These are phyloP conservation scores for Wickerhamomyces strasburgensis DNA, from an alignment of 805 yeast genomes.

Conservation along the genomic window DNA sequence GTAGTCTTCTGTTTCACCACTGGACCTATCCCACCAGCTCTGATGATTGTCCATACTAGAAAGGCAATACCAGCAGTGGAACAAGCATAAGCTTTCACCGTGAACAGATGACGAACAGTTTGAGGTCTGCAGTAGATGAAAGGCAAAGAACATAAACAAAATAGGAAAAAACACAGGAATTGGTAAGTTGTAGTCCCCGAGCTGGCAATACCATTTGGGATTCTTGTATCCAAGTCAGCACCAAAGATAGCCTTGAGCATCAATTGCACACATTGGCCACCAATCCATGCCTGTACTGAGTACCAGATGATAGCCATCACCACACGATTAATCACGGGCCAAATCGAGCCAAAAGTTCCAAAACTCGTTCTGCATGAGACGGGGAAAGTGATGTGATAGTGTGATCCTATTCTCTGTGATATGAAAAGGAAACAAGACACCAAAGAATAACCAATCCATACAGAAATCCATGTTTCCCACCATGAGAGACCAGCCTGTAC, in stretches of 20 bases:
- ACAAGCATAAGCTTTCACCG: conserved; percentile 71
- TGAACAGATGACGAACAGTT: conserved; percentile 74
- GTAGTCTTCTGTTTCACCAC: conserved; percentile 53
- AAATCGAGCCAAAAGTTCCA: conserved; percentile 83
- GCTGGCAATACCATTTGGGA: conserved; percentile 55
- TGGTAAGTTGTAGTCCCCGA: conserved; percentile 66
- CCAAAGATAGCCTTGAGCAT: conserved; percentile 79
- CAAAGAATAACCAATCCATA: conserved; percentile 76
- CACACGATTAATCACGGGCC: conserved; percentile 87
- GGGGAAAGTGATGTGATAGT: conserved; percentile 82
- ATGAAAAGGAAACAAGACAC: conserved; percentile 65
- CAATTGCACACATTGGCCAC: conserved; percentile 75
- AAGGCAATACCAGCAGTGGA: conserved; percentile 84
- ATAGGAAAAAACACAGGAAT: conserved; percentile 71
- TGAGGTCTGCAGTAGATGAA: conserved; percentile 81
- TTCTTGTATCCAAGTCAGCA: conserved; percentile 51
- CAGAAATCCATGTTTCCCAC: conserved; percentile 91
- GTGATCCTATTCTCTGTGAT: conserved; percentile 73
- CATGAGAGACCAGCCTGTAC: conserved; percentile 71
- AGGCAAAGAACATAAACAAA: conserved; percentile 78
- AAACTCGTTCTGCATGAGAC: conserved; percentile 75
- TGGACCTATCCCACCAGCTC: conserved; percentile 77
- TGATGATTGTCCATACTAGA: conserved; percentile 76
- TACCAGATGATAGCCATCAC: conserved; percentile 89
- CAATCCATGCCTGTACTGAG: conserved; percentile 81